Evolutionary conservation across 495 filamentous ascomycete species (phyloP).

Genomic region (Podospora pseudoanserina): DNA sequence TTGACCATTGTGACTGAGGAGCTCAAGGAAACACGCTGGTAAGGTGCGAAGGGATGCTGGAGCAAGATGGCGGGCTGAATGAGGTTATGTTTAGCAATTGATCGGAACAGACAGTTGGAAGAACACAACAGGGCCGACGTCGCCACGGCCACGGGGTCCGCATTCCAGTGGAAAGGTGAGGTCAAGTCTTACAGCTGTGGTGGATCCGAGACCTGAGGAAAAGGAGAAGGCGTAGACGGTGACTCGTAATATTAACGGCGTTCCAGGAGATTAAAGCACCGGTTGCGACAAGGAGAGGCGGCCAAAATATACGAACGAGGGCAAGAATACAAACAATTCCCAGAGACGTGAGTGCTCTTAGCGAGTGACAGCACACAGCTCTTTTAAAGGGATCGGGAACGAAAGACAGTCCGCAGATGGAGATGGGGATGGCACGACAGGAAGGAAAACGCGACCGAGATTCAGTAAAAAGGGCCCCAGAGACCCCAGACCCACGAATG

Average conservation of each 20-base stretch:
- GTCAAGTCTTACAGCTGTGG: constrained; percentile 4
- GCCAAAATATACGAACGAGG: constrained; percentile 20
- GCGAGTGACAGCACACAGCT: constrained; percentile 31
- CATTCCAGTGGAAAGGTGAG: constrained; percentile 9
- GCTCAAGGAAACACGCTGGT: not conserved
- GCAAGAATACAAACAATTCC: constrained; percentile 19
- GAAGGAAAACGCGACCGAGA: constrained; percentile 21
- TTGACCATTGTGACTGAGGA: constrained; percentile 41
- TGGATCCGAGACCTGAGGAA: constrained; percentile 10
- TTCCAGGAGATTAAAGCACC: constrained; percentile 7
- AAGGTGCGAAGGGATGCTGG: not conserved
- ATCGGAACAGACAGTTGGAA: not conserved
- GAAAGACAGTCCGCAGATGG: constrained; percentile 15
- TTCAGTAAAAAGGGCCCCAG: constrained; percentile 15
- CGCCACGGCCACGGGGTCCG: constrained; percentile 6
- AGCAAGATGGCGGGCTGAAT: not conserved
- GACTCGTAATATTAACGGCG: constrained; percentile 4
- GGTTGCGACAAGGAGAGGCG: constrained; percentile 5
- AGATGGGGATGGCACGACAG: constrained; percentile 10
- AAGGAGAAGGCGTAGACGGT: constrained; percentile 14
- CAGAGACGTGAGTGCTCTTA: constrained; percentile 17
- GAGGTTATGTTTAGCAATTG: not conserved
- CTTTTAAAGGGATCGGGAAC: constrained; percentile 6
- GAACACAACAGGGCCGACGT: constrained; percentile 2
- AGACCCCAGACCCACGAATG: constrained; percentile 12